phyloP scores from a whole-genome alignment of 2,329 filamentous ascomycete genomes.

The Magnaporthiopsis incrustans region DNA sequence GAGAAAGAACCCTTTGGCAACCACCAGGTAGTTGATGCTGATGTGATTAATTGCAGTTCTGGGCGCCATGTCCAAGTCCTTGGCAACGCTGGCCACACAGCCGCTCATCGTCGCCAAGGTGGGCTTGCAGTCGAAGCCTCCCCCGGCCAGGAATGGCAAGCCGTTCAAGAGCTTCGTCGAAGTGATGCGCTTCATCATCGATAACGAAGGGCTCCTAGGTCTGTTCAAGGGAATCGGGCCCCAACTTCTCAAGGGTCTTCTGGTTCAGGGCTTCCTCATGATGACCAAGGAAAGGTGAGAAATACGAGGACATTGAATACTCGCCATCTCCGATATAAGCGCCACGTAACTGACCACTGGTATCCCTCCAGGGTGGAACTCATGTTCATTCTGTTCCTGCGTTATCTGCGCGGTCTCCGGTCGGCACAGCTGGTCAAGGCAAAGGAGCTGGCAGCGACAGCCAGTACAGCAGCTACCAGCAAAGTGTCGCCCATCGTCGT shows the following conservation, averaged over 20 bases:
- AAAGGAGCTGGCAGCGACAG: slow-evolving; percentile 54
- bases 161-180: slow-evolving; percentile 90
- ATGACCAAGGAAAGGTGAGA: slow-evolving; percentile 93
- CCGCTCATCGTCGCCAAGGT: slow-evolving; percentile 97
- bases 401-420: slow-evolving; percentile 66
- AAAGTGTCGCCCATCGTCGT: slow-evolving; percentile 19
- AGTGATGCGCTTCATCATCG: slow-evolving; percentile 88
- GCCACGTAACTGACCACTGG: background rate
- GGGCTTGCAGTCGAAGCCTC: slow-evolving; percentile 87
- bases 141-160: slow-evolving; percentile 73
- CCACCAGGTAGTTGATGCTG: background rate
- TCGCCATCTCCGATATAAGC: slow-evolving; percentile 7
- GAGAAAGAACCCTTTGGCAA: background rate
- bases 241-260: slow-evolving; percentile 82
- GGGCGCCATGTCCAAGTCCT: slow-evolving; percentile 83
- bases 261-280: slow-evolving; percentile 96
- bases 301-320: slow-evolving; percentile 4
- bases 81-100: slow-evolving; percentile 88
- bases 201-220: slow-evolving; percentile 75
- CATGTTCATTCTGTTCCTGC: slow-evolving; percentile 75
- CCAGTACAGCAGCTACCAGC: slow-evolving; percentile 50
- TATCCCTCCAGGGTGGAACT: slow-evolving; percentile 63
- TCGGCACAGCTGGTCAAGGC: slow-evolving; percentile 62
- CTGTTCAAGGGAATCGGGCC: slow-evolving; percentile 96
- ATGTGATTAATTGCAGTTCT: slow-evolving; percentile 51